Conservation (phyloP, 257 asterid species). For the Plantago ovata region DNA sequence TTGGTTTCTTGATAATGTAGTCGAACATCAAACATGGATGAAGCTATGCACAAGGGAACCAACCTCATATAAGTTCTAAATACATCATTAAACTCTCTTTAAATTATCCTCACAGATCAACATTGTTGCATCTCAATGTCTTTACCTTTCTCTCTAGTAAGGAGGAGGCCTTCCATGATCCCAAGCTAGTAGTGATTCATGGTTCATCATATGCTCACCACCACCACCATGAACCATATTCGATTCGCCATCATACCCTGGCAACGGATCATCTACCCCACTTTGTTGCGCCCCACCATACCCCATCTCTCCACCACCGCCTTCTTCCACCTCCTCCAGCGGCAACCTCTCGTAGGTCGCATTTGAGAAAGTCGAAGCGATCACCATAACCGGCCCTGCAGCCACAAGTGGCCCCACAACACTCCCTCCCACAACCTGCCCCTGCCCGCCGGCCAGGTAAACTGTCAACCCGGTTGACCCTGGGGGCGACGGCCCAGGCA, state of each 20-base stretch:
- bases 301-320: slow-evolving; percentile 30
- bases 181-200: slow-evolving; percentile 47
- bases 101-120: background rate
- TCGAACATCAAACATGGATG: too few relatives aligned
- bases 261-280: slow-evolving; percentile 38
- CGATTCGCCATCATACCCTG: slow-evolving; percentile 33
- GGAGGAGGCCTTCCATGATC: slow-evolving; percentile 55
- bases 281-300: slow-evolving; percentile 32
- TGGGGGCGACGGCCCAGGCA: slow-evolving; percentile 67
- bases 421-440: slow-evolving; percentile 65
- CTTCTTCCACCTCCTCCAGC: slow-evolving; percentile 52
- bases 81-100: background rate
- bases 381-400: slow-evolving; percentile 66
- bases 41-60: too few relatives aligned
- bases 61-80: too few relatives aligned
- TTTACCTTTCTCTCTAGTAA: slow-evolving; percentile 24
- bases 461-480: slow-evolving; percentile 62
- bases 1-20: too few relatives aligned
- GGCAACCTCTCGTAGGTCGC: slow-evolving; percentile 69
- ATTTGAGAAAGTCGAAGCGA: slow-evolving; percentile 60
- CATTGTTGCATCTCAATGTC: too few relatives aligned
- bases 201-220: slow-evolving; percentile 40
- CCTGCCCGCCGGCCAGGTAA: slow-evolving; percentile 60
- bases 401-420: slow-evolving; percentile 60
- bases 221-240: slow-evolving; percentile 40